Base-by-base conservation (phyloP, 106 monocot genomes). In the Acanthochlamys bracteata region DNA sequence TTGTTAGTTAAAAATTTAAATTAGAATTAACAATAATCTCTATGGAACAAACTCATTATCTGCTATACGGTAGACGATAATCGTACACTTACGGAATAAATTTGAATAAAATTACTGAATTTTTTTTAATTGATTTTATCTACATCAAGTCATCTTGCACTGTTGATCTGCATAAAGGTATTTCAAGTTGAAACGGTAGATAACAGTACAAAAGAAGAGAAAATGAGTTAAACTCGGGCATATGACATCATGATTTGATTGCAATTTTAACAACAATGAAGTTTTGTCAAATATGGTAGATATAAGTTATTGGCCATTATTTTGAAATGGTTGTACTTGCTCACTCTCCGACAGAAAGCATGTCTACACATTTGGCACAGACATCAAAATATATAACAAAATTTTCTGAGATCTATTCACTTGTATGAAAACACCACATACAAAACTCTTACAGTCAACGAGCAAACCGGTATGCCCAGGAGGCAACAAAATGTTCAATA, bases 131-230 rank as follows among this genome's bases (percentile, higher is more conserved):
- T n/a, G n/a, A n/a, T n/a, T n/a, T n/a, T n/a, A n/a, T n/a, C n/a
- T n/a, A n/a, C n/a, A n/a, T n/a, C n/a, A n/a, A n/a, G n/a, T 76
- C 52, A 90, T 85, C 89, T 90, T 86, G 41, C 83, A 69, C 16
- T 83, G 74, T 55, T 86, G 90, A 66, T 90, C 90, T 55, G 90
- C 83, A 80, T 86, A 90, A 69, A 90, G 86, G 64, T 59, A 83
- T 20, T 86, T 85, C 54, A 75, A n/a, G 25, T 26, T 86, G 90
- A 75, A 90, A 86, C 20, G 90, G 86, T 41, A 90, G 73, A 86
- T 90, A 83, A 33, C 49, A 75, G 42, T 2, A 54, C 10, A 27
- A 21, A 39, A 57, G 20, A 57, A 20, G 2, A 25, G 25, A 41
- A 10, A n/a, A 41, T 39, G 39, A 33, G 33, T 33, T 6, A 33